Conservation (phyloP, 495 filamentous ascomycete genomes). For the Astrothelium subdiscretum region DNA sequence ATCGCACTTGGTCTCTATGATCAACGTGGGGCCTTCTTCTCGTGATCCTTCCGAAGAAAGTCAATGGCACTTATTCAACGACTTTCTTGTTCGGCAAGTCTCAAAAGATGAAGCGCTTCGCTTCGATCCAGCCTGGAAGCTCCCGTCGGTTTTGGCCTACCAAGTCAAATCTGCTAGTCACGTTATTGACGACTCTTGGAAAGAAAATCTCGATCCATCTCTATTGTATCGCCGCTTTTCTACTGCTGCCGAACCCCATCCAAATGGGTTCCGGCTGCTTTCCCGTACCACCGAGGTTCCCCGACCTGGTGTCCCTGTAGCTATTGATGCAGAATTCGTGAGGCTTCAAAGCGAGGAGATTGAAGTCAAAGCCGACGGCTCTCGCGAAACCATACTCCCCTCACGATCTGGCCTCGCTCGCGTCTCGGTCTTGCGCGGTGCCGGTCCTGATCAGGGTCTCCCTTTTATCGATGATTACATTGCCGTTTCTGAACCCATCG, state of each 20-base stretch:
- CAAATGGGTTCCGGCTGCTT: constrained; percentile 46
- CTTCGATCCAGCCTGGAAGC: constrained; percentile 84
- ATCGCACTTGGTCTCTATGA: constrained; percentile 79
- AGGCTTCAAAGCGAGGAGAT: constrained; percentile 81
- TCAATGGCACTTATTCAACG: constrained; percentile 93
- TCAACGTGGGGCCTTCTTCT: constrained; percentile 71
- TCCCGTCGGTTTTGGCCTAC: constrained; percentile 74
- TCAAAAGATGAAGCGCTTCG: constrained; percentile 69
- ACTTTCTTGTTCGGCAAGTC: constrained; percentile 82
- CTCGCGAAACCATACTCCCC: constrained; percentile 73
- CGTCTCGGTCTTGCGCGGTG: constrained; percentile 75
- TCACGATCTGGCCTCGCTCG: constrained; percentile 74
- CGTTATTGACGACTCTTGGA: constrained; percentile 74
- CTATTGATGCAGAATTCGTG: constrained; percentile 93
- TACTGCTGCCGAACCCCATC: constrained; percentile 41
- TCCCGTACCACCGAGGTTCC: constrained; percentile 53
- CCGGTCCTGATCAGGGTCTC: constrained; percentile 59
- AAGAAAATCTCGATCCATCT: constrained; percentile 64
- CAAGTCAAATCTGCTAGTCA: constrained; percentile 68
- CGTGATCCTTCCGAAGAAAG: constrained; percentile 38
- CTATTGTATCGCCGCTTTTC: constrained; percentile 67
- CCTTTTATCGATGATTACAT: constrained; percentile 98
- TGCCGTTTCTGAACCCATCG: constrained; percentile 74
- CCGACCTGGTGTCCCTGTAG: constrained; percentile 58
- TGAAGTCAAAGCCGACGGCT: constrained; percentile 83